These are phyloP conservation scores for Penicillium sp. DNA, from an alignment of 2,329 filamentous ascomycete species.

Conservation along the genomic window DNA sequence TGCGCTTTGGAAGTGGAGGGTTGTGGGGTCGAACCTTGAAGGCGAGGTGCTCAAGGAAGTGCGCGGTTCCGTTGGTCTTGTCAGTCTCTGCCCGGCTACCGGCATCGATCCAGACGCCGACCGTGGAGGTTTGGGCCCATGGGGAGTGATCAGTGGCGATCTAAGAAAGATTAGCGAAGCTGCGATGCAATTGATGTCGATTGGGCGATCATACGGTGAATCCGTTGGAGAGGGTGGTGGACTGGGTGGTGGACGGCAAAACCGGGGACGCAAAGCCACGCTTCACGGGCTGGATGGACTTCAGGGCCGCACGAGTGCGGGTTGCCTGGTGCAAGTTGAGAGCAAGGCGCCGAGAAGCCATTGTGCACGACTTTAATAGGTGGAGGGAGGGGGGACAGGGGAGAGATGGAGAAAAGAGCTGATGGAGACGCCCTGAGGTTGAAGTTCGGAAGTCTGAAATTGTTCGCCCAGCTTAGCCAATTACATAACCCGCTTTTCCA, in stretches of 20 bases:
- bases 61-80: constrained; percentile 97
- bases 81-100: constrained; percentile 97
- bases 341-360: constrained; percentile 97
- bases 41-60: constrained; percentile 99
- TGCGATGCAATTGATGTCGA: constrained; percentile 21
- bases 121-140: constrained; percentile 96
- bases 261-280: constrained; percentile 90
- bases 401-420: constrained; percentile 49
- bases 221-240: constrained; percentile 94
- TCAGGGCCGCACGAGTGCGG: constrained; percentile 82
- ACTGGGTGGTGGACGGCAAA: constrained; percentile 79
- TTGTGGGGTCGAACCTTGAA: constrained; percentile 75
- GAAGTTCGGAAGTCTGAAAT: constrained; percentile 48
- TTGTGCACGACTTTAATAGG: constrained; percentile 50
- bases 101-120: constrained; percentile 99
- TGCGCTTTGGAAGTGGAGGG: background rate
- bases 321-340: constrained; percentile 89
- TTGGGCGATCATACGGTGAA: constrained; percentile 71
- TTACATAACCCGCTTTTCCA: constrained; percentile 48
- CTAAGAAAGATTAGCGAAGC: constrained; percentile 53
- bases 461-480: constrained; percentile 45
- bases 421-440: constrained; percentile 39
- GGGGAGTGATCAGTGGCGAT: constrained; percentile 98
- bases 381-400: constrained; percentile 45
- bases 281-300: constrained; percentile 73